A percentile compares a stretch with the other conserved stretches of the same genome.
These are phyloP conservation scores for Cardamine chenopodiifolia DNA, from an alignment of 345 rosid genomes.

Conservation along the genomic window DNA sequence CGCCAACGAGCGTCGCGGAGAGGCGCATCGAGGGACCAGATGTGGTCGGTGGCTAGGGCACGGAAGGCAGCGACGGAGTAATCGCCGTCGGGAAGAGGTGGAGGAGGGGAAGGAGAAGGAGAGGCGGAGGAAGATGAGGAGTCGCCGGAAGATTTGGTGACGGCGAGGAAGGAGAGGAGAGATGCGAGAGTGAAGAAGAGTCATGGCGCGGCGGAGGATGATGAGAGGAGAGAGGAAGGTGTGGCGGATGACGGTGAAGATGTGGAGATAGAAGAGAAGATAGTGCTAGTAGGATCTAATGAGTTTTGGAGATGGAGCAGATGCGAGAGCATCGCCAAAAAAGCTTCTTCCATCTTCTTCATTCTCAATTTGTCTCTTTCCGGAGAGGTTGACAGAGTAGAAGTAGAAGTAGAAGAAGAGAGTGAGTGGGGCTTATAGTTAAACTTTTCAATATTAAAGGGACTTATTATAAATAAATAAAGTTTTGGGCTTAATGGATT, in stretches of 20 bases:
- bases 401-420: background rate
- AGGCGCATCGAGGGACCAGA: conserved; percentile 80
- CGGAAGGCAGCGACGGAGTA: conserved; percentile 87
- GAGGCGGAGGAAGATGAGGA: conserved; percentile 40
- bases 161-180: conserved; percentile 57
- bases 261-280: conserved; percentile 59
- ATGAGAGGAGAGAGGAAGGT: conserved; percentile 52
- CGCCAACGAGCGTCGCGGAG: conserved; percentile 93
- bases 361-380: conserved; percentile 10
- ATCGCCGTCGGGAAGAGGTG: conserved; percentile 58
- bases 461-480: background rate
- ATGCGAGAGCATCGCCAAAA: conserved; percentile 83
- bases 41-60: conserved; percentile 86
- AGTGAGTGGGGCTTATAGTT: background rate
- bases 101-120: conserved; percentile 50
- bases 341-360: conserved; percentile 74
- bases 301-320: conserved; percentile 92
- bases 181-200: conserved; percentile 64
- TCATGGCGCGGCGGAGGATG: conserved; percentile 60
- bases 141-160: conserved; percentile 40
- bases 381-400: background rate
- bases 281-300: conserved; percentile 67
- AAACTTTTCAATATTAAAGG: background rate
- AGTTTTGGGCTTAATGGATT: background rate
- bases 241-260: conserved; percentile 49